phyloP scores from a whole-genome alignment of 2,329 filamentous ascomycete species.

The Calonectria henricotiae region DNA sequence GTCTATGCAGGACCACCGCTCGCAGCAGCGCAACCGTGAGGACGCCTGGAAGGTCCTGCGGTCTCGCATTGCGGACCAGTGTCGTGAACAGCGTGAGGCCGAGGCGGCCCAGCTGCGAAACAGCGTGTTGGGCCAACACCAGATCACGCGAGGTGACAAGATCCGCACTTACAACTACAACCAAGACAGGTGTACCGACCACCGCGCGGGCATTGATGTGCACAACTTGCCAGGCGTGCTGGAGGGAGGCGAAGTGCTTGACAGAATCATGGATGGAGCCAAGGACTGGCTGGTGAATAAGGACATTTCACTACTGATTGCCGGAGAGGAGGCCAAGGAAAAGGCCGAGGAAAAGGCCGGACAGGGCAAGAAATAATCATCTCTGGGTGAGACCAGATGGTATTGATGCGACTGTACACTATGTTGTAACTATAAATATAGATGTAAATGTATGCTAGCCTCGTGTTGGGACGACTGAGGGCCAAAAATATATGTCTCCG shows the following conservation, averaged over 20 bases:
- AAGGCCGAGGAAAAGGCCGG: slow-evolving; percentile 47
- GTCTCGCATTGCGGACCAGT: slow-evolving; percentile 84
- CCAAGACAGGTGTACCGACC: slow-evolving; percentile 87
- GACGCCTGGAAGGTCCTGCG: slow-evolving; percentile 90
- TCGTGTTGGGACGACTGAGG: slow-evolving; percentile 14
- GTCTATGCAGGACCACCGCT: slow-evolving; percentile 92
- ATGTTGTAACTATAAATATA: slow-evolving; percentile 18
- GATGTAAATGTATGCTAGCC: slow-evolving; percentile 6
- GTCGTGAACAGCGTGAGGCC: slow-evolving; percentile 87
- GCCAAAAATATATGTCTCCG: slow-evolving; percentile 18
- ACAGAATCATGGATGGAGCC: slow-evolving; percentile 84
- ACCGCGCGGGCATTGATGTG: slow-evolving; percentile 84
- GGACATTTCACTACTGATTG: slow-evolving; percentile 82
- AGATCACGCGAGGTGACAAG: slow-evolving; percentile 93
- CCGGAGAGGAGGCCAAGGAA: slow-evolving; percentile 69
- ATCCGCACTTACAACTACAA: slow-evolving; percentile 90
- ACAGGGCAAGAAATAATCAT: slow-evolving; percentile 35
- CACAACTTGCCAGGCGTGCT: slow-evolving; percentile 88
- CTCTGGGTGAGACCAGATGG: neutral
- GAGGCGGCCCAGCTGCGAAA: slow-evolving; percentile 82
- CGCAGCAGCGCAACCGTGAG: slow-evolving; percentile 90
- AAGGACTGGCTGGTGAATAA: slow-evolving; percentile 81
- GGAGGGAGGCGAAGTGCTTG: slow-evolving; percentile 79
- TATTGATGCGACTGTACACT: slow-evolving; percentile 29
- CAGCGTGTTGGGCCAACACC: slow-evolving; percentile 84